Base-by-base conservation (phyloP, 768 basidiomycete species). In the Lactarius akahatsu region DNA sequence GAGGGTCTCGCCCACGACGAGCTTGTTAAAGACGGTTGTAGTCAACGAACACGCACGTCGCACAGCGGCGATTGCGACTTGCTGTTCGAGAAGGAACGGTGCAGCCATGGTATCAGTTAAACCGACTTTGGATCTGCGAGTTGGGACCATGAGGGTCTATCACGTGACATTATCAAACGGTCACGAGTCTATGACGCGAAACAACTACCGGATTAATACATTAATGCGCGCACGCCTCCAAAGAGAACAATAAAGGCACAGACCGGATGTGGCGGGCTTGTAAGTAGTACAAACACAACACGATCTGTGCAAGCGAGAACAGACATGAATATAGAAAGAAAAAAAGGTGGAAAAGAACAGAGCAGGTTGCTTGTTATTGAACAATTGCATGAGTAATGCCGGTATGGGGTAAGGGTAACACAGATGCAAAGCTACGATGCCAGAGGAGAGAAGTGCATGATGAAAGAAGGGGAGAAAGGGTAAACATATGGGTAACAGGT, bases 51-150 rank as follows among this genome's bases (percentile, higher is more conserved):
- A 95, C 4, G 96, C 96, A 43, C 96, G 79, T 20, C 92, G 84
- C 41, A 98, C 96, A 4, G 96, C 94, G 23, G 89, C 83, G 62
- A 97, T 78, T 10, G 94, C 95, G 65, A 98, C 83, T 72, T 86
- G 83, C 70, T 89, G 88, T 78, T 98, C 96, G 50, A 80, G 72
- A 1, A 84, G 78, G 72, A 86, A 87, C 61, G 82, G 73, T 5
- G 78, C 72, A 4, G 86, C 81, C 87, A 88, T 88, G 66, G 71
- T 68, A 15, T 32, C 30, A 8, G 30, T 32, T 3, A 32, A 32
- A 32, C 30, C 30, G 30, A 32, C 30, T 32, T 32, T 0, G 30
- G 4, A 30, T 30, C 3, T 30, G 28, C 30, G 5, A 30, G 30
- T 30, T 32, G 30, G 1, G 30, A 8, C 0, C 30, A 32, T 8